These are phyloP conservation scores for Corylus heterophylla DNA, from an alignment of 306 rosid species.

Conservation along the genomic window DNA sequence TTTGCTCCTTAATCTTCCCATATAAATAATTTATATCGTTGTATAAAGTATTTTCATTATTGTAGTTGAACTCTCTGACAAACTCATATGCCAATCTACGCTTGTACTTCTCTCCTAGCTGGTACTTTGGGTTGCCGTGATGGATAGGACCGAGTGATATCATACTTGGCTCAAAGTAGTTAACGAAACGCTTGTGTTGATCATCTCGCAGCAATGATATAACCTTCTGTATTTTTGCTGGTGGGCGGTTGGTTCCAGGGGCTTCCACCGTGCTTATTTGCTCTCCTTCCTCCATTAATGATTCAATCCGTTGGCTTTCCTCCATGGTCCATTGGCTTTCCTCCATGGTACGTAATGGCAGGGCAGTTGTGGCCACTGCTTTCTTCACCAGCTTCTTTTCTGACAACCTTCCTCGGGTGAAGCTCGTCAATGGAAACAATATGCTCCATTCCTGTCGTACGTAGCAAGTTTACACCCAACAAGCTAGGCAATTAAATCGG, in stretches of 20 bases:
- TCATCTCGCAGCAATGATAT: not conserved
- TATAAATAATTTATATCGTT: not conserved
- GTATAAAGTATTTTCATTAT: not conserved
- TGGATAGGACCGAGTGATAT: slow-evolving; percentile 28
- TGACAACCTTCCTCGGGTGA: no score
- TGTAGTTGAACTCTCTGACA: not conserved
- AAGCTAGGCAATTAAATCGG: not conserved
- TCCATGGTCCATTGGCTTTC: not conserved
- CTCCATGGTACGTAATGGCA: not conserved
- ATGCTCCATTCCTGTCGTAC: not conserved
- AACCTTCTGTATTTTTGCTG: slow-evolving; percentile 27
- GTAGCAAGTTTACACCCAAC: not conserved
- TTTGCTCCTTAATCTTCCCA: not conserved
- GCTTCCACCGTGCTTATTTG: no score
- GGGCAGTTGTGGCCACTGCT: not conserved
- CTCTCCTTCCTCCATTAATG: not conserved
- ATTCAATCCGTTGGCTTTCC: no score
- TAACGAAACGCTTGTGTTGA: not conserved
- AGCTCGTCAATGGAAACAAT: not conserved
- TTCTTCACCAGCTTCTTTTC: not conserved
- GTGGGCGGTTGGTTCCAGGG: no score
- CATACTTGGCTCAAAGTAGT: slow-evolving; percentile 17
- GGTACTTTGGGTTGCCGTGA: not conserved
- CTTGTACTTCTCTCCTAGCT: slow-evolving; percentile 10
- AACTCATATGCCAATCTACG: not conserved